A percentile compares a stretch with the other conserved stretches of the same genome.
Evolutionary conservation across 108 stramenopile genomes (phyloP).

Genomic region (Cyclostephanos invisitatus): DNA sequence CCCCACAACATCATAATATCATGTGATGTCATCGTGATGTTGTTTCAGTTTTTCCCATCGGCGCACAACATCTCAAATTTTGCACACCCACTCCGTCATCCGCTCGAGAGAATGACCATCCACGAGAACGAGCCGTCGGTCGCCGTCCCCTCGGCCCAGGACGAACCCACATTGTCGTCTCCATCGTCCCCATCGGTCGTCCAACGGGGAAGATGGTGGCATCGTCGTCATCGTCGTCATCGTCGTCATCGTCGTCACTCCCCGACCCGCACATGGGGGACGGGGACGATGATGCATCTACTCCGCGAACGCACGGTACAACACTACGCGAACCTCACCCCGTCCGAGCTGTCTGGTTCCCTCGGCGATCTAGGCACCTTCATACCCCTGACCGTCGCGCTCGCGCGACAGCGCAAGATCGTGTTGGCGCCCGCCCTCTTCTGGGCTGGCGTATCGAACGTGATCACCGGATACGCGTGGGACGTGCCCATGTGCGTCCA

Average conservation of each 20-base stretch:
- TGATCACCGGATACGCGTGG: conserved; percentile 68
- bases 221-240: neutral
- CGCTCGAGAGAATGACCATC: too few species aligned
- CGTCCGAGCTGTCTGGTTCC: conserved; percentile 71
- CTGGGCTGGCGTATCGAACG: conserved; percentile 66
- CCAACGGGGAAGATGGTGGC: neutral
- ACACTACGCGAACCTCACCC: conserved; percentile 32
- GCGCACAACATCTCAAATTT: too few species aligned
- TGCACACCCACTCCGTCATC: too few species aligned
- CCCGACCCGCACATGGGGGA: neutral
- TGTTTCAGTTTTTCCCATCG: too few species aligned
- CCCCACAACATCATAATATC: too few species aligned
- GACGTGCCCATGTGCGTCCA: conserved; percentile 89
- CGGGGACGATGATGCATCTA: neutral
- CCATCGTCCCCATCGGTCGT: neutral
- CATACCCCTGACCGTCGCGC: conserved; percentile 74
- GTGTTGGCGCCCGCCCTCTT: conserved; percentile 71
- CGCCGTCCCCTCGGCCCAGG: too few species aligned
- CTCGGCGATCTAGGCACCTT: conserved; percentile 84
- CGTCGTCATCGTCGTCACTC: neutral
- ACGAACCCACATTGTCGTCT: neutral
- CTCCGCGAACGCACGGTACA: conserved; percentile 2
- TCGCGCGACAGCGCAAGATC: conserved; percentile 64
- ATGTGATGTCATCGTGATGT: too few species aligned
- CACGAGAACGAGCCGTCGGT: too few species aligned